phyloP scores from a whole-genome alignment of 2,329 filamentous ascomycete species.

The Botrytis paeoniae region DNA sequence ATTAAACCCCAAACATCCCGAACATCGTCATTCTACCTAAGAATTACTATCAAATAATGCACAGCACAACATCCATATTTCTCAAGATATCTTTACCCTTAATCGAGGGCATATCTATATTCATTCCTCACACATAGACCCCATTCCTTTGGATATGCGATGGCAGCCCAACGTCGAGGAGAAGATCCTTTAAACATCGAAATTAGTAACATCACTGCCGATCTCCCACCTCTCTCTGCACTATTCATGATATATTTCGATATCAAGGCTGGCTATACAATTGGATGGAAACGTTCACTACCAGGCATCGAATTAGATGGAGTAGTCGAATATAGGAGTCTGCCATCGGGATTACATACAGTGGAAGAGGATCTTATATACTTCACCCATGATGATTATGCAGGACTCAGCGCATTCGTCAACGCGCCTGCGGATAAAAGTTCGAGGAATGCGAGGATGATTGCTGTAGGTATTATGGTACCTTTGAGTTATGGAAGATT shows the following conservation, averaged over 20 bases:
- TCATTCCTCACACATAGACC: neutral
- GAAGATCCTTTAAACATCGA: slow-evolving; percentile 37
- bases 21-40: slow-evolving; percentile 8
- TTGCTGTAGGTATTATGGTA: slow-evolving; percentile 86
- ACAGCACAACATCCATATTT: slow-evolving; percentile 3
- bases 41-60: slow-evolving; percentile 6
- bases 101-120: slow-evolving; percentile 3
- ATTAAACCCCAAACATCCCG: neutral
- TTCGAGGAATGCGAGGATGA: slow-evolving; percentile 85
- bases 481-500: slow-evolving; percentile 80
- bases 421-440: slow-evolving; percentile 76
- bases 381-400: slow-evolving; percentile 82
- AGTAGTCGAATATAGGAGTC: slow-evolving; percentile 90
- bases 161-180: slow-evolving; percentile 37
- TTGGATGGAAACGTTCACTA: slow-evolving; percentile 78
- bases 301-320: slow-evolving; percentile 74
- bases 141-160: slow-evolving; percentile 21
- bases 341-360: slow-evolving; percentile 89
- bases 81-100: neutral
- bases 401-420: slow-evolving; percentile 87
- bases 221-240: slow-evolving; percentile 65
- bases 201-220: slow-evolving; percentile 39
- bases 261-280: slow-evolving; percentile 86
- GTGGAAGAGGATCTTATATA: slow-evolving; percentile 88
- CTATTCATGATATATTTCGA: slow-evolving; percentile 90